Conservation (phyloP, 192 early-diverging fungal genomes). For the Coemansia sp. region DNA sequence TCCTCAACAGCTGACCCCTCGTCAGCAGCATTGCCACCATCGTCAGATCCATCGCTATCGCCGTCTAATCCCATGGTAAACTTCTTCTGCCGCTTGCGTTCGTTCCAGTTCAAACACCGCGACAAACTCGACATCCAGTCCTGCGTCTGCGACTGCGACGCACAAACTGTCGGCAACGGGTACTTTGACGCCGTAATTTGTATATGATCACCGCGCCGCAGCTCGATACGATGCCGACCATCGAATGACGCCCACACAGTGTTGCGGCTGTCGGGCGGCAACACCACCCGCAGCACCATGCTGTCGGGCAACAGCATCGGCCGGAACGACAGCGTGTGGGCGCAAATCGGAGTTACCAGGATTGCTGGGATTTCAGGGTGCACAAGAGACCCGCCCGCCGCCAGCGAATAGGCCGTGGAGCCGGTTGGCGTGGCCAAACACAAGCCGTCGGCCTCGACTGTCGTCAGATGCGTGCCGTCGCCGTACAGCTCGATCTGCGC, state of each 20-base stretch:
- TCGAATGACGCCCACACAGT: conserved; percentile 96
- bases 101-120: conserved; percentile 91
- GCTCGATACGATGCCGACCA: conserved; percentile 86
- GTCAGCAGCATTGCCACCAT: conserved; percentile 3
- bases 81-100: conserved; percentile 83
- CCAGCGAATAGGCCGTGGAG: conserved; percentile 82
- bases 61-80: conserved; percentile 20
- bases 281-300: conserved; percentile 83
- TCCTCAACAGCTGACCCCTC: conserved; percentile 9
- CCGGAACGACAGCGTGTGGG: conserved; percentile 90
- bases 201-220: conserved; percentile 84
- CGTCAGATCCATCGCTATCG: conserved; percentile 9
- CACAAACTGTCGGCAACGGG: conserved; percentile 88
- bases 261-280: conserved; percentile 79
- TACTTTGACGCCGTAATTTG: conserved; percentile 81
- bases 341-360: conserved; percentile 89
- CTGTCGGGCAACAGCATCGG: conserved; percentile 95
- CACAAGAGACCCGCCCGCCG: conserved; percentile 93
- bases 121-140: conserved; percentile 93
- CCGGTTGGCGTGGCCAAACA: conserved; percentile 95
- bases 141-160: conserved; percentile 61
- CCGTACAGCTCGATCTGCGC: conserved; percentile 83
- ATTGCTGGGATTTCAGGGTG: conserved; percentile 95
- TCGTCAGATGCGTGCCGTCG: conserved; percentile 86
- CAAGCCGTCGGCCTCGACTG: conserved; percentile 95